A percentile compares a stretch with the other conserved stretches of the same genome.
Conservation (phyloP, 805 yeast genomes). For the Candida nitratophila region DNA sequence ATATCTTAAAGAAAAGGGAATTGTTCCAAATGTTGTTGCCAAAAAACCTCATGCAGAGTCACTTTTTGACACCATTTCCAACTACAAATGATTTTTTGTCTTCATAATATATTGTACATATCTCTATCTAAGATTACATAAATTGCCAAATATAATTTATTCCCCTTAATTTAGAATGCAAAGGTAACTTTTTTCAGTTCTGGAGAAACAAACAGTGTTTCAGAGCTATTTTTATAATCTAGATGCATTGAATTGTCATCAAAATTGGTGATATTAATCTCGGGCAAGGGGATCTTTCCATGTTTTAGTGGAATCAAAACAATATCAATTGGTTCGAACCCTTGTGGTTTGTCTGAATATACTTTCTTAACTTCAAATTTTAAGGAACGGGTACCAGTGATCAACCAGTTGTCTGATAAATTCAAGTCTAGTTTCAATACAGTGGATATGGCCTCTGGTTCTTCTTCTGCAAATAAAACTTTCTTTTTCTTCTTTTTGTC, state of each 20-base stretch:
- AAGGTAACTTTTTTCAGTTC: conserved; percentile 56
- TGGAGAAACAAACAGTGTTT: conserved; percentile 65
- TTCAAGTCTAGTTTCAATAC: conserved; percentile 17
- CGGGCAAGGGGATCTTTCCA: conserved; percentile 69
- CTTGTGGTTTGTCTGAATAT: conserved; percentile 1
- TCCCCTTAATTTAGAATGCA: conserved; percentile 34
- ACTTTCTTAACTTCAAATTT: conserved; percentile 32
- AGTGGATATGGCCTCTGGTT: conserved; percentile 8
- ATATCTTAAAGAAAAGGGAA: conserved; percentile 44
- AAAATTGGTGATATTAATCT: conserved; percentile 36
- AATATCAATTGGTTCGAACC: conserved; percentile 26
- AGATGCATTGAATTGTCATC: conserved; percentile 42
- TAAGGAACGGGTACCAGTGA: conserved; percentile 63
- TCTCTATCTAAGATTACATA: no score
- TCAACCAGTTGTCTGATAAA: conserved; percentile 62
- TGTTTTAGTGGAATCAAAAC: conserved; percentile 66
- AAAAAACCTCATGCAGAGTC: conserved; percentile 64
- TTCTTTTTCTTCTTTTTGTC: conserved; percentile 14
- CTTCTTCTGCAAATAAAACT: conserved; percentile 8
- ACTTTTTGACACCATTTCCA: conserved; percentile 35
- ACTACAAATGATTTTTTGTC: not conserved
- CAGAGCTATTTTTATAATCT: conserved; percentile 61
- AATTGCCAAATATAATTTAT: not conserved
- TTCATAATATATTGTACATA: not conserved
- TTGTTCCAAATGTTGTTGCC: conserved; percentile 60